Evolutionary conservation across 208 protist species (phyloP), one percentile per base, ranked within the genome.

Genomic region (Wallacemonas rigidus): DNA sequence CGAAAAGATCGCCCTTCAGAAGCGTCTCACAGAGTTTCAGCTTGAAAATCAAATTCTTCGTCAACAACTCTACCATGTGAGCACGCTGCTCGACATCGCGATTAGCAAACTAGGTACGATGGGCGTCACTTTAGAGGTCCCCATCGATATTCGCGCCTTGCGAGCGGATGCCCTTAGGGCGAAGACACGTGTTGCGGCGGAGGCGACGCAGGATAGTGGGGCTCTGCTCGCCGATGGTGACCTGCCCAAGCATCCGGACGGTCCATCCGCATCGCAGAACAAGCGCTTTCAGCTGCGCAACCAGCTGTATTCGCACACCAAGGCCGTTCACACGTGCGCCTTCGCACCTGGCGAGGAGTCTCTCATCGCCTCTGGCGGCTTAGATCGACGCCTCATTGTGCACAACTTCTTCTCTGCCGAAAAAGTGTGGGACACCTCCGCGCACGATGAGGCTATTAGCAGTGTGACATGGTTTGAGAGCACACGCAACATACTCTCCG

Each of bases 391-490:
- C 7, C 39, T 96, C 35, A 77, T 96, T 17, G 68, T 96, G 15
- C 89, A 96, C 17, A 87, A 93, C 80, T 92, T 93, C 75, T 81
- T 91, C 41, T 87, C 82, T 12, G 87, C 80, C 14, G 83, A 85
- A 63, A 91, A 92, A 72, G 17, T 86, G 38, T 87, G 81, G 79
- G 81, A 90, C 26, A 79, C 86, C 36, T 65, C 63, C 35, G 88
- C 81, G 9, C 91, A 96, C 72, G 87, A 88, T 54, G 85, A 96
- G 81, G 85, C 79, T 41, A 78, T 94, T 38, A 86, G 82, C 44
- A 87, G 93, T 69, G 75, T 95, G 17, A 71, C 82, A 38, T 96
- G 92, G 90, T 88, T 96, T 77, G 85, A 89, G 56, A 76, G 83
- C 67, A 86, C 79, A n/a, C 69, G 80, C n/a, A 81, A 86, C 61